Conservation (phyloP, 2,329 filamentous ascomycete genomes). For the Paecilomyces sp. region DNA sequence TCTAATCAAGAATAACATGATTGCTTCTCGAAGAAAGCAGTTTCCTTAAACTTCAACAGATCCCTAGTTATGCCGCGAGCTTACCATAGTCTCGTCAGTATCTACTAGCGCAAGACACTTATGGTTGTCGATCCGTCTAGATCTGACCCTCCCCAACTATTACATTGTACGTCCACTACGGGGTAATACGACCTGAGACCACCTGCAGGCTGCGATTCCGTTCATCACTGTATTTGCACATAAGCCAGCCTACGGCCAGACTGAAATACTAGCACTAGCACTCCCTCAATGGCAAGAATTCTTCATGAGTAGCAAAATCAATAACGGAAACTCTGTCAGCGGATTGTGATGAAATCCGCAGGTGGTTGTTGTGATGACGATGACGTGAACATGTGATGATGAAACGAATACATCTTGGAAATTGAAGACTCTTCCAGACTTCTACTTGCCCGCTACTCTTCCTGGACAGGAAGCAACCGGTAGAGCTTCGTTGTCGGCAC, state of each 20-base stretch:
- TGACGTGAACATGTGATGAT: not conserved
- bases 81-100: no score
- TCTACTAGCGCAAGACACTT: no score
- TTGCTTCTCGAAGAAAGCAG: no score
- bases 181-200: no score
- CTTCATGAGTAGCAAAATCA: not conserved
- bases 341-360: not conserved
- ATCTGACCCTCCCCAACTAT: not conserved
- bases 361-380: not conserved
- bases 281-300: not conserved
- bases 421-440: not conserved
- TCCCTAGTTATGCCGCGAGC: no score
- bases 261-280: not conserved
- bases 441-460: not conserved
- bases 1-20: no score
- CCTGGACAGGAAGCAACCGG: not conserved
- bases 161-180: not conserved
- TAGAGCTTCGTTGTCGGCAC: not conserved
- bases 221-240: not conserved
- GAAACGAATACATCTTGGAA: not conserved
- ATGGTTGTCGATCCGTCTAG: not conserved
- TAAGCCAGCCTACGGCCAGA: not conserved
- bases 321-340: not conserved
- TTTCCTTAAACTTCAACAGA: no score
- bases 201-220: not conserved